Conservation (phyloP, 176 grass and related monocot species). For the Aegilops speltoides region DNA sequence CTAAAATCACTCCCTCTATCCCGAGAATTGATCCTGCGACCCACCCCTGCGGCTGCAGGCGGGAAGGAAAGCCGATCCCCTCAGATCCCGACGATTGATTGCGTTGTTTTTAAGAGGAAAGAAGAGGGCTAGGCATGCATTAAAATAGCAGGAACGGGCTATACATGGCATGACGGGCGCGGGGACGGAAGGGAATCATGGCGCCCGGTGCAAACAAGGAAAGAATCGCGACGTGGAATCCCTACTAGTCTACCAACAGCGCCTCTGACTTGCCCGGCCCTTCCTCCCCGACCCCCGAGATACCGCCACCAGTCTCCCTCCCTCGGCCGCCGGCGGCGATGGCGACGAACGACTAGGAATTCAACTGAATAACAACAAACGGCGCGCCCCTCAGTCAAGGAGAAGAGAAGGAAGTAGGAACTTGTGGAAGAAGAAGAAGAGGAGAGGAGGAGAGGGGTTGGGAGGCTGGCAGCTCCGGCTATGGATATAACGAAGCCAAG, state of each 20-base stretch:
- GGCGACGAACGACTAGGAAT: neutral
- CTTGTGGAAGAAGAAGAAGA: neutral
- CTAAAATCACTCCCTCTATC: constrained; percentile 22
- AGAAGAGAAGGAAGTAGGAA: no score
- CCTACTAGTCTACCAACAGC: neutral
- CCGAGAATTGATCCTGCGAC: neutral
- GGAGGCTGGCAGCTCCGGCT: neutral
- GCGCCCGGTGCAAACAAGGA: neutral
- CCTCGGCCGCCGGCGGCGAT: constrained; percentile 29
- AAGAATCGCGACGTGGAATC: neutral
- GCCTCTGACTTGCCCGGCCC: neutral
- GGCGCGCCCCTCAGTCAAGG: neutral
- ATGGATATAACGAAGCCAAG: constrained; percentile 2
- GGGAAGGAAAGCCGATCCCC: neutral
- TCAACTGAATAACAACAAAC: neutral
- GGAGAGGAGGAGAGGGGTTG: neutral
- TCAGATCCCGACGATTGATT: constrained; percentile 47
- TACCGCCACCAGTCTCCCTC: neutral
- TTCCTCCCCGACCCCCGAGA: neutral
- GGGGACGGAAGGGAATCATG: neutral
- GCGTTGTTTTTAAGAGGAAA: constrained; percentile 1
- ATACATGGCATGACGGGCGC: neutral
- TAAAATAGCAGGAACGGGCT: constrained; percentile 35
- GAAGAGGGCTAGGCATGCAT: constrained; percentile 22
- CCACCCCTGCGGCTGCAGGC: neutral